A percentile compares a stretch with the other conserved stretches of the same genome.
Evolutionary conservation across 495 filamentous ascomycete genomes (phyloP).

Genomic region (Penicillium samsonianum): DNA sequence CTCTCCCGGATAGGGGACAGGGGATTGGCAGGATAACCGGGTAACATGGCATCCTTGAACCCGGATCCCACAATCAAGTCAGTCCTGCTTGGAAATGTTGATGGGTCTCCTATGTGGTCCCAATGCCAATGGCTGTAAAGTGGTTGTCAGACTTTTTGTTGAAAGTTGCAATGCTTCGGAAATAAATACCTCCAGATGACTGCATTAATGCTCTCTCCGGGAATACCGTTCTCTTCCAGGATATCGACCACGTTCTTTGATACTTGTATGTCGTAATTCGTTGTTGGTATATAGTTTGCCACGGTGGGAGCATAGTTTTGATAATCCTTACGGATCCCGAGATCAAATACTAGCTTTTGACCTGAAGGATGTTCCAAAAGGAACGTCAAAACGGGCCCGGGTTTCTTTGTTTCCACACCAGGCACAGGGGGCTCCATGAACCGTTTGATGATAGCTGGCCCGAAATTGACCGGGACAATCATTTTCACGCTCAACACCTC

Average conservation of each 20-base stretch:
- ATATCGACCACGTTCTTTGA: background rate
- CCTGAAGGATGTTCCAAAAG: constrained; percentile 23
- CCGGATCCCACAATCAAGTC: constrained; percentile 55
- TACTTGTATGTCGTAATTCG: background rate
- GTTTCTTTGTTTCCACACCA: constrained; percentile 20
- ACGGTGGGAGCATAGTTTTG: background rate
- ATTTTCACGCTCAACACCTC: constrained; percentile 21
- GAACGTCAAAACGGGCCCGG: constrained; percentile 24
- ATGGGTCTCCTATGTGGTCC: constrained; percentile 57
- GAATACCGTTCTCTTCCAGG: background rate
- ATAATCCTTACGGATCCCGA: constrained; percentile 2
- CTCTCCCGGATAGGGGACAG: constrained; percentile 42
- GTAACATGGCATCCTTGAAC: constrained; percentile 41
- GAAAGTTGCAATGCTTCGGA: background rate
- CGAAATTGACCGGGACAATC: constrained; percentile 27
- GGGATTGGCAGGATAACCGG: constrained; percentile 45
- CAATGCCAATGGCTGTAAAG: constrained; percentile 55
- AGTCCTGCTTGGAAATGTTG: constrained; percentile 47
- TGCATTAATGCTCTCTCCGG: background rate
- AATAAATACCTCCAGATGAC: constrained; percentile 8
- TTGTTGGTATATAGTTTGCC: background rate
- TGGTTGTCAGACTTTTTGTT: background rate
- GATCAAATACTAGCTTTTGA: constrained; percentile 16
- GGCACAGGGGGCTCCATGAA: constrained; percentile 27
- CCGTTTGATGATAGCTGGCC: constrained; percentile 22